These are phyloP conservation scores for Aspergillus fumigatus DNA, from an alignment of 2,329 filamentous ascomycete species.

Conservation along the genomic window DNA sequence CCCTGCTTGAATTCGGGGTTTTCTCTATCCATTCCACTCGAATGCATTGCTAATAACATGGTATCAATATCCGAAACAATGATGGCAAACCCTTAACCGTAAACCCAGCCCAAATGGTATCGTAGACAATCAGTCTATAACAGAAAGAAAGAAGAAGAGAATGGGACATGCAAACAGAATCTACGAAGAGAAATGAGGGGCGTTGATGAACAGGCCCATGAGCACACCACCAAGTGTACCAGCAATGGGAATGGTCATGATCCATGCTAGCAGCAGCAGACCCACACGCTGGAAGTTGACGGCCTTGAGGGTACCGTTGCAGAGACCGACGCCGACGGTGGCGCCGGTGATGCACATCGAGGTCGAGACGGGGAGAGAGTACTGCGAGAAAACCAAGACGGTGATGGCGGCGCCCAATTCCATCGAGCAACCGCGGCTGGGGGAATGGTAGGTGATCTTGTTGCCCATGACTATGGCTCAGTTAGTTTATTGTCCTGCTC, in stretches of 20 bases:
- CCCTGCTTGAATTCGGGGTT: neutral
- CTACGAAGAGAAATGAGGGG: constrained; percentile 50
- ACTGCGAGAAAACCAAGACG: constrained; percentile 71
- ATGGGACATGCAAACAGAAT: neutral
- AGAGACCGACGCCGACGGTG: constrained; percentile 72
- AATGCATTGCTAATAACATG: neutral
- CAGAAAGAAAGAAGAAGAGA: neutral
- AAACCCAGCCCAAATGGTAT: neutral
- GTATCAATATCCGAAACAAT: neutral
- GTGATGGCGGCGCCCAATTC: constrained; percentile 76
- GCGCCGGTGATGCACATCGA: constrained; percentile 78
- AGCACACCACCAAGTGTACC: constrained; percentile 52
- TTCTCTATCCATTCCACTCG: neutral
- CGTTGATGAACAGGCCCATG: constrained; percentile 54
- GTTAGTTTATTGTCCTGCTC: constrained; percentile 14
- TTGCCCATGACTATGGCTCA: constrained; percentile 66
- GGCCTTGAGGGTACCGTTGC: constrained; percentile 66
- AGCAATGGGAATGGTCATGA: constrained; percentile 60
- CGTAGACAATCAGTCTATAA: neutral
- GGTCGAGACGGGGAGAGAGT: constrained; percentile 69
- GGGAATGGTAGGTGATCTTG: constrained; percentile 69
- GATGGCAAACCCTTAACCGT: neutral
- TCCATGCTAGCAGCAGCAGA: constrained; percentile 63
- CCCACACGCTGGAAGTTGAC: constrained; percentile 72
- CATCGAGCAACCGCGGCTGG: constrained; percentile 62